Percentiles rank a stretch among this genome's conserved stretches.
Conservation (phyloP, 2,329 filamentous ascomycete species). For the Graphilbum fragrans region DNA sequence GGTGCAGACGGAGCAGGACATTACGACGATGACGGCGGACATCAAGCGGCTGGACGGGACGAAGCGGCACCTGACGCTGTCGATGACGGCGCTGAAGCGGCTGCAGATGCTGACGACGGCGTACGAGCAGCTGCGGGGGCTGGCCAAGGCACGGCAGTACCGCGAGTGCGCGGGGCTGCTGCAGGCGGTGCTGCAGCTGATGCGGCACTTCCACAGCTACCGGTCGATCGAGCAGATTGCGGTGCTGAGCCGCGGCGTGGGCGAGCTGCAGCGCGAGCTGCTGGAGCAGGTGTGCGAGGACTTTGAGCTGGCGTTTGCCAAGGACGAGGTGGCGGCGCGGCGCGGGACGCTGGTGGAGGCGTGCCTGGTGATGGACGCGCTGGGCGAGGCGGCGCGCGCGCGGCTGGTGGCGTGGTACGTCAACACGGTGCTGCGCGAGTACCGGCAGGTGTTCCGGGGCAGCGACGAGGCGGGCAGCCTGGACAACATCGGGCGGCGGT, state of each 20-base stretch:
- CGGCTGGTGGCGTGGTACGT: slow-evolving; percentile 92
- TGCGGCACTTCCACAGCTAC: slow-evolving; percentile 98
- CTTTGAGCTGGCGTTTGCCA: slow-evolving; percentile 90
- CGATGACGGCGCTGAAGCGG: slow-evolving; percentile 94
- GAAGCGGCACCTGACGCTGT: slow-evolving; percentile 89
- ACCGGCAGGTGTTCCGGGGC: slow-evolving; percentile 86
- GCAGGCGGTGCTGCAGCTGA: slow-evolving; percentile 91
- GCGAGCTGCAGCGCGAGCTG: slow-evolving; percentile 83
- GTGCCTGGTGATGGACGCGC: slow-evolving; percentile 85
- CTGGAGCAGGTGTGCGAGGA: slow-evolving; percentile 98
- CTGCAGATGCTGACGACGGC: slow-evolving; percentile 98
- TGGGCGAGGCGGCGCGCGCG: slow-evolving; percentile 75
- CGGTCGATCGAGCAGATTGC: slow-evolving; percentile 97
- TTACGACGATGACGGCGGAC: slow-evolving; percentile 97
- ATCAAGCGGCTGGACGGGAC: slow-evolving; percentile 96
- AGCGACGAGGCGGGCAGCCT: slow-evolving; percentile 93
- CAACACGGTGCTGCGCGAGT: slow-evolving; percentile 92
- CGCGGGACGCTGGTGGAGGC: slow-evolving; percentile 68
- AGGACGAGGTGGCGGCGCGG: slow-evolving; percentile 63
- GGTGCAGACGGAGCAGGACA: slow-evolving; percentile 84
- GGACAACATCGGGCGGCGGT: slow-evolving; percentile 90
- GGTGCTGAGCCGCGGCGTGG: slow-evolving; percentile 79
- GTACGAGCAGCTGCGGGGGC: slow-evolving; percentile 84
- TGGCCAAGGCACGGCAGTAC: slow-evolving; percentile 82
- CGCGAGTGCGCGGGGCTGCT: slow-evolving; percentile 87